These are phyloP conservation scores for Aspergillus bridgeri DNA, from an alignment of 495 filamentous ascomycete genomes.

Conservation along the genomic window DNA sequence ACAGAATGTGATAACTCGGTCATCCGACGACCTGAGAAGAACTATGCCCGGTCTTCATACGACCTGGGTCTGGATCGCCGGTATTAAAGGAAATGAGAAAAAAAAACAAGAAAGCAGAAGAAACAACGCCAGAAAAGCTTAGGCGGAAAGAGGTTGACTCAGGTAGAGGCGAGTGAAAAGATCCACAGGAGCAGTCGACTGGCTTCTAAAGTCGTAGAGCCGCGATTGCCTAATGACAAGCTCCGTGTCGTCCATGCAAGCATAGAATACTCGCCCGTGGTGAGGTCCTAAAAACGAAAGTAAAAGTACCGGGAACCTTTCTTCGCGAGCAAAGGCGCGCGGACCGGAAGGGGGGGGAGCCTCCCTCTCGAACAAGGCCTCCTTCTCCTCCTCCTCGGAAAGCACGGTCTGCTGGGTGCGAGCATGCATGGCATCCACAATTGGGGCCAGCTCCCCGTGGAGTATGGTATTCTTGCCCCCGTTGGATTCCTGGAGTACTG, in stretches of 20 bases:
- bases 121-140: background rate
- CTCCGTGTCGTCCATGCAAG: background rate
- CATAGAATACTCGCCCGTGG: constrained; percentile 9
- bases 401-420: background rate
- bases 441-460: background rate
- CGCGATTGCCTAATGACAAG: constrained; percentile 6
- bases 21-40: no score
- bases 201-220: constrained; percentile 5
- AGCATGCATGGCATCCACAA: constrained; percentile 3
- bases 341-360: background rate
- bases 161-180: background rate
- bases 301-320: constrained; percentile 4
- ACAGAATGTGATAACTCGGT: no score
- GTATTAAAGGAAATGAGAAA: no score
- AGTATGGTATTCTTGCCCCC: background rate
- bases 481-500: background rate
- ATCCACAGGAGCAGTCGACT: background rate
- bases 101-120: no score
- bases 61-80: no score
- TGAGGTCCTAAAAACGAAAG: constrained; percentile 2
- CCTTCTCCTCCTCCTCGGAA: background rate
- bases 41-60: no score
- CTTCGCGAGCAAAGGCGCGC: background rate
- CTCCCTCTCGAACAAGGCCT: background rate
- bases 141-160: background rate